Conservation (phyloP, 1,284 basidiomycete genomes). For the Cutaneotrichosporon spelunceum region DNA sequence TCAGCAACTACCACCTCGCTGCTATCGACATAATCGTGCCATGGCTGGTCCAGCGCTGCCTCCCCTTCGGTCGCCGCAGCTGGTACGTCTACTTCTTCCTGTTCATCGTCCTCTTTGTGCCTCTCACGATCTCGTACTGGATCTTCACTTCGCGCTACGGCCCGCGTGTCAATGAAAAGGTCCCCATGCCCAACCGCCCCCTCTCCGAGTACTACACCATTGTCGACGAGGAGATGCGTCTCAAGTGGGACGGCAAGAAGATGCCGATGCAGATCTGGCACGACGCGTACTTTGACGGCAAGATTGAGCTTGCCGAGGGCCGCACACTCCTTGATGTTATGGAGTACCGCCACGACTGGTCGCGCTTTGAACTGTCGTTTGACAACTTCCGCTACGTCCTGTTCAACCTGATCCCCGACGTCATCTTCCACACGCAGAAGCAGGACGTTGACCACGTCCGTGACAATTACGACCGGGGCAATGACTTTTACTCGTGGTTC, state of each 20-base stretch:
- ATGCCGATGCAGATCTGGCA: conserved; percentile 98
- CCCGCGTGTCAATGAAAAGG: conserved; percentile 78
- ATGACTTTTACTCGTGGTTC: conserved; percentile 89
- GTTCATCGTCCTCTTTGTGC: conserved; percentile 68
- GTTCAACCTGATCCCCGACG: conserved; percentile 82
- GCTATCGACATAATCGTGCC: conserved; percentile 72
- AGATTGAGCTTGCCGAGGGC: conserved; percentile 78
- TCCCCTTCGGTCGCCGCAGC: conserved; percentile 62
- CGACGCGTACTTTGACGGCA: conserved; percentile 95
- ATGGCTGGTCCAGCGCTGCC: conserved; percentile 74
- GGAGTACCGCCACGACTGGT: conserved; percentile 95
- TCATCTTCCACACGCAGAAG: conserved; percentile 80
- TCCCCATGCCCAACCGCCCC: conserved; percentile 76
- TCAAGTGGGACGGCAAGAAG: conserved; percentile 74
- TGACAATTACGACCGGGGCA: conserved; percentile 94
- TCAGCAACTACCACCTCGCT: conserved; percentile 77
- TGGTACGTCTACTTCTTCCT: conserved; percentile 72
- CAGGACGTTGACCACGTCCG: conserved; percentile 97
- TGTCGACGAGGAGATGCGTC: conserved; percentile 75
- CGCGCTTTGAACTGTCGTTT: conserved; percentile 66
- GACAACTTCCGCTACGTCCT: conserved; percentile 90
- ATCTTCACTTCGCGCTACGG: conserved; percentile 78
- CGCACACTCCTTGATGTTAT: conserved; percentile 92
- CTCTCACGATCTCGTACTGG: conserved; percentile 86
- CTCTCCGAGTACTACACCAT: conserved; percentile 89